These are phyloP conservation scores for Berkeleyomyces rouxiae DNA, from an alignment of 2,329 filamentous ascomycete genomes.

Conservation along the genomic window DNA sequence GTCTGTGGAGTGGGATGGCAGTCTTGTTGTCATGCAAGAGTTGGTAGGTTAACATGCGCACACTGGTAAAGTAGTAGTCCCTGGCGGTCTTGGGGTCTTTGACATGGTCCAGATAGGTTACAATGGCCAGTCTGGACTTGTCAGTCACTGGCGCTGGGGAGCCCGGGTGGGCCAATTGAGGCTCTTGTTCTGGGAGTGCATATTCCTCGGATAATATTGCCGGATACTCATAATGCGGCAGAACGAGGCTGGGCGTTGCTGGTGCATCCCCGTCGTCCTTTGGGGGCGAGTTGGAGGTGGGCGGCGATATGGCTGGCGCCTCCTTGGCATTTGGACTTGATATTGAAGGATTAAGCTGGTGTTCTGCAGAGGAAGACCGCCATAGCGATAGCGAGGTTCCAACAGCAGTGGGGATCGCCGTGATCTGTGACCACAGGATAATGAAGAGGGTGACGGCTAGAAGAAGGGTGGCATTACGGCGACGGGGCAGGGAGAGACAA, in stretches of 20 bases:
- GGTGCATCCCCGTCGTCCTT: neutral
- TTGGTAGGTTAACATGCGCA: slow-evolving; percentile 26
- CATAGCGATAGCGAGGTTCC: neutral
- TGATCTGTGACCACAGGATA: neutral
- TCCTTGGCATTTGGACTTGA: neutral
- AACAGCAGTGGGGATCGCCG: neutral
- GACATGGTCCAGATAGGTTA: slow-evolving; percentile 23
- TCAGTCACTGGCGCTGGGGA: slow-evolving; percentile 1
- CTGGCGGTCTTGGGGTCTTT: slow-evolving; percentile 16
- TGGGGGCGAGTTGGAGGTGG: neutral
- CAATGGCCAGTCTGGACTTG: slow-evolving; percentile 19
- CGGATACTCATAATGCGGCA: slow-evolving; percentile 10
- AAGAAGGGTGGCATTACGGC: neutral
- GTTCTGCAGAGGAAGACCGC: neutral
- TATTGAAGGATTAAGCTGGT: neutral
- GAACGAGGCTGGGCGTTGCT: neutral
- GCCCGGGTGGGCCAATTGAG: neutral
- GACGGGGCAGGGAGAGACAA: neutral
- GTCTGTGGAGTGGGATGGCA: slow-evolving; percentile 14
- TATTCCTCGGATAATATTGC: slow-evolving; percentile 2
- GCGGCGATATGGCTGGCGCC: neutral
- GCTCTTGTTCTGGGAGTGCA: neutral
- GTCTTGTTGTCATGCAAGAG: slow-evolving; percentile 24
- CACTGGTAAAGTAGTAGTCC: slow-evolving; percentile 25
- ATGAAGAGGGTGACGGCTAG: neutral